A percentile compares a stretch with the other conserved stretches of the same genome.
Conservation (phyloP, 768 basidiomycete genomes). For the Pulveroboletus sp. region DNA sequence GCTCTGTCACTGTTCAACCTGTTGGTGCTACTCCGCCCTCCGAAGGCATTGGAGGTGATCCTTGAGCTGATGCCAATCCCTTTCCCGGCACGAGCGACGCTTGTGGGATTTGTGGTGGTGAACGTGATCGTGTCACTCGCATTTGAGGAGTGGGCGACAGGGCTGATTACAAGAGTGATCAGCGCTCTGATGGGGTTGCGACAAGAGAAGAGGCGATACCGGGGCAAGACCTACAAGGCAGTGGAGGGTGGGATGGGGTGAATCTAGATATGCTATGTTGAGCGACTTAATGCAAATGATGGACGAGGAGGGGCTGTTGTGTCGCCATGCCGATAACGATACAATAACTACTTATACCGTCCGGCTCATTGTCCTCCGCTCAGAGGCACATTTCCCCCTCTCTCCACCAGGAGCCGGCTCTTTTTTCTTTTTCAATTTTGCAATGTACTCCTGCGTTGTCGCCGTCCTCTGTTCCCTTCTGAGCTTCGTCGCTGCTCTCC, state of each 20-base stretch:
- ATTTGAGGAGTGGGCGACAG: slow-evolving; percentile 77
- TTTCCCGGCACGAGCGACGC: slow-evolving; percentile 55
- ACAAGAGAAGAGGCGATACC: slow-evolving; percentile 41
- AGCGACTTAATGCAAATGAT: too few species aligned
- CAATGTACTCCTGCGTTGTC: slow-evolving; percentile 21
- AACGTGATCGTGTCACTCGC: slow-evolving; percentile 70
- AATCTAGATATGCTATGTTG: too few species aligned
- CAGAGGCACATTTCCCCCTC: slow-evolving; percentile 28
- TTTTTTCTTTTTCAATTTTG: slow-evolving; percentile 24
- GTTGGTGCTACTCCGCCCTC: slow-evolving; percentile 71
- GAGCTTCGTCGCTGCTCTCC: slow-evolving; percentile 26
- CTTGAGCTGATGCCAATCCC: slow-evolving; percentile 80
- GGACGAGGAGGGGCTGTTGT: neutral
- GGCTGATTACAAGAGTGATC: slow-evolving; percentile 50
- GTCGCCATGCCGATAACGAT: slow-evolving; percentile 19
- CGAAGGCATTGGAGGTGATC: slow-evolving; percentile 49
- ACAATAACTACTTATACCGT: neutral
- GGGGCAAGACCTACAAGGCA: slow-evolving; percentile 77
- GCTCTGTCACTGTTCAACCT: slow-evolving; percentile 68
- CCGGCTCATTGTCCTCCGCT: slow-evolving; percentile 15
- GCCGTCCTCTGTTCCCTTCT: slow-evolving; percentile 23
- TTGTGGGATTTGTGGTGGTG: slow-evolving; percentile 60
- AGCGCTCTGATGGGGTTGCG: slow-evolving; percentile 42
- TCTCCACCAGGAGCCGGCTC: slow-evolving; percentile 37
- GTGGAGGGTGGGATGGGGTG: slow-evolving; percentile 68